Evolutionary conservation across 108 stramenopile species (phyloP), one percentile per base, ranked within the genome.

Genomic region (Fragilaria crotonensis): DNA sequence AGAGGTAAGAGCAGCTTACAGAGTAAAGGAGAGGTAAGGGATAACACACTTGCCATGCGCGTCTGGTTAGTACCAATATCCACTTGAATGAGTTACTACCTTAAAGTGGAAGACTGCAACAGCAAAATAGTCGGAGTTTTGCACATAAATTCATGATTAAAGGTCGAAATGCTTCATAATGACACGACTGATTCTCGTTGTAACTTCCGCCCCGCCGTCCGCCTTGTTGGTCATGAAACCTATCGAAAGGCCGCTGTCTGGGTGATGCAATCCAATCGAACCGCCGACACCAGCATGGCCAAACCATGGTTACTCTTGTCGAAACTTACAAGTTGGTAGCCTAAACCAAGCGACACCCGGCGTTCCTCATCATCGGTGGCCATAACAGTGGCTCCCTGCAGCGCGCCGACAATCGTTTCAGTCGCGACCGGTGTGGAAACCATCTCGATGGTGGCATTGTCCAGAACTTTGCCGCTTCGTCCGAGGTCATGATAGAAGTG

Each of bases 221-320:
- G 56, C 47, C 29, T 65, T 68, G 45, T 68, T 68, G 20, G 61
- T 14, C 67, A 61, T 68, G 4, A 68, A 33, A 2, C 58, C 60
- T 5, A 68, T 52, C 25, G 36, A 29, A 19, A 54, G 14, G 2
- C 59, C 59, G 3, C 44, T 55, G 11, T 20, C n/a, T 41, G 4
- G 32, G 36, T 68, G 60, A 26, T 33, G 22, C 46, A 68, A 68
- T 4, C 60, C 53, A 5, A 54, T 54, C 4, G 25, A 28, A 4
- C 53, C 53, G 5, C 53, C 53, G 21, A 54, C 53, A 5, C 53
- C 53, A 5, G 53, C 53, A n/a, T 54, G 53, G n/a, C 53, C 53
- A 54, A 54, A 54, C 4, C 25, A 5, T 5, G 4, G n/a, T 27
- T 27, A 4, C 5, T 25, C 18, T 28, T n/a, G 7, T 54, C 53